These are phyloP conservation scores for Hypoxylon perforatum DNA, from an alignment of 495 filamentous ascomycete genomes.

Conservation along the genomic window DNA sequence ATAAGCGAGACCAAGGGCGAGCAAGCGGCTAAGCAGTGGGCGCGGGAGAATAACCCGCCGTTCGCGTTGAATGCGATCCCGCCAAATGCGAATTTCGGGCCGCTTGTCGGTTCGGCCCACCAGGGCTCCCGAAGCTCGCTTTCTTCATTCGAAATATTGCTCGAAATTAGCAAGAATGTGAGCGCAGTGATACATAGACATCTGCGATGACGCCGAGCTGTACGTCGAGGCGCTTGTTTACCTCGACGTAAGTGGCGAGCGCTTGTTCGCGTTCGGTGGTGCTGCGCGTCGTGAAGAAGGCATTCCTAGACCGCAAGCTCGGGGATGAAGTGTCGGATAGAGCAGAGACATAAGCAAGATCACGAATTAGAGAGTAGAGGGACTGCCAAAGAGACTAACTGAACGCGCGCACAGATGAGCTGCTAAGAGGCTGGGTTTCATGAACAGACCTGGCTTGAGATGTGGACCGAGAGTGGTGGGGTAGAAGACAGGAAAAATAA, in stretches of 20 bases:
- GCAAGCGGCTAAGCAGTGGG: slow-evolving; percentile 39
- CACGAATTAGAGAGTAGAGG: slow-evolving; percentile 33
- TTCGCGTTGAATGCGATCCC: slow-evolving; percentile 41
- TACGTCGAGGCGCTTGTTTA: slow-evolving; percentile 35
- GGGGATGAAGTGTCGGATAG: slow-evolving; percentile 7
- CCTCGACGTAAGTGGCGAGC: slow-evolving; percentile 25
- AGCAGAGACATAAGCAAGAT: slow-evolving; percentile 32
- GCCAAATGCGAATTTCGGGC: slow-evolving; percentile 30
- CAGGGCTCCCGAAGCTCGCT: slow-evolving; percentile 29
- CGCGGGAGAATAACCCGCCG: slow-evolving; percentile 29
- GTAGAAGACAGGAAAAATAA: slow-evolving; percentile 1
- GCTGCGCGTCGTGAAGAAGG: slow-evolving; percentile 5
- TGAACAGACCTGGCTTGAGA: background rate
- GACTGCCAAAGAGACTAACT: slow-evolving; percentile 33
- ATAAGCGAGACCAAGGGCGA: slow-evolving; percentile 35
- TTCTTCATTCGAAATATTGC: slow-evolving; percentile 9
- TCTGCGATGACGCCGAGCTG: slow-evolving; percentile 29
- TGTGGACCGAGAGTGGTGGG: background rate
- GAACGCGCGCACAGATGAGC: slow-evolving; percentile 30
- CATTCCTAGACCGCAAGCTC: slow-evolving; percentile 23
- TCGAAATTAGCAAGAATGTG: slow-evolving; percentile 10
- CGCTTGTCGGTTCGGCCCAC: slow-evolving; percentile 8
- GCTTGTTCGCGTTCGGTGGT: slow-evolving; percentile 28
- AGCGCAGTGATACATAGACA: slow-evolving; percentile 31
- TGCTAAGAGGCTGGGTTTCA: background rate